Conservation (phyloP, 2,329 filamentous ascomycete species). For the Verticillium zaregamsianum region DNA sequence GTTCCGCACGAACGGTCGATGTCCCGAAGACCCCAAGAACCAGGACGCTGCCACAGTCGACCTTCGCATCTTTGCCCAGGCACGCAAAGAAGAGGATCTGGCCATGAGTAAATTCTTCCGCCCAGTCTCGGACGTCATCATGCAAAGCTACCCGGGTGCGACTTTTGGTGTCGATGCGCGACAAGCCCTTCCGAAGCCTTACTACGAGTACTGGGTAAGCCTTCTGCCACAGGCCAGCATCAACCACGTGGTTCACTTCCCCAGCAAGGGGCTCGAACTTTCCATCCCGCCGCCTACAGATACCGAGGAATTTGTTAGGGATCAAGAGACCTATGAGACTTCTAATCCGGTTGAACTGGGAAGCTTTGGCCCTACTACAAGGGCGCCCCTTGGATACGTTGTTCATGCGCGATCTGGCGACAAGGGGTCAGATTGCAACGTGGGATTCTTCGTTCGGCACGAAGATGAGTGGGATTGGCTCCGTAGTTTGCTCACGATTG, state of each 20-base stretch:
- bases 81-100: slow-evolving; percentile 28
- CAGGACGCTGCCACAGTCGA: slow-evolving; percentile 45
- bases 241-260: slow-evolving; percentile 17
- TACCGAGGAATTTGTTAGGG: slow-evolving; percentile 17
- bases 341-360: slow-evolving; percentile 17
- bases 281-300: slow-evolving; percentile 14
- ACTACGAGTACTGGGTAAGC: slow-evolving; percentile 17
- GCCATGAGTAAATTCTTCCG: slow-evolving; percentile 31
- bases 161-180: slow-evolving; percentile 32
- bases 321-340: slow-evolving; percentile 22
- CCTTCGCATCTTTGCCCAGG: slow-evolving; percentile 42
- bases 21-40: slow-evolving; percentile 31
- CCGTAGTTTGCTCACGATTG: slow-evolving; percentile 32
- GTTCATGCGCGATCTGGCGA: slow-evolving; percentile 31
- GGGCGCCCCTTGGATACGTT: slow-evolving; percentile 23
- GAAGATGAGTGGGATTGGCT: slow-evolving; percentile 20
- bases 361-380: slow-evolving; percentile 20
- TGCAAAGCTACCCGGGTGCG: slow-evolving; percentile 37
- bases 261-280: slow-evolving; percentile 14
- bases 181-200: slow-evolving; percentile 26
- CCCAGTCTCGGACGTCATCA: slow-evolving; percentile 34
- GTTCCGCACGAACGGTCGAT: slow-evolving; percentile 30
- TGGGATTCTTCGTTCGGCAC: slow-evolving; percentile 18
- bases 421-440: slow-evolving; percentile 34
- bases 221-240: slow-evolving; percentile 17